Percentiles rank a stretch among this genome's conserved stretches.
phyloP scores from a whole-genome alignment of 495 filamentous ascomycete genomes.

The Neurospora sublineolata region DNA sequence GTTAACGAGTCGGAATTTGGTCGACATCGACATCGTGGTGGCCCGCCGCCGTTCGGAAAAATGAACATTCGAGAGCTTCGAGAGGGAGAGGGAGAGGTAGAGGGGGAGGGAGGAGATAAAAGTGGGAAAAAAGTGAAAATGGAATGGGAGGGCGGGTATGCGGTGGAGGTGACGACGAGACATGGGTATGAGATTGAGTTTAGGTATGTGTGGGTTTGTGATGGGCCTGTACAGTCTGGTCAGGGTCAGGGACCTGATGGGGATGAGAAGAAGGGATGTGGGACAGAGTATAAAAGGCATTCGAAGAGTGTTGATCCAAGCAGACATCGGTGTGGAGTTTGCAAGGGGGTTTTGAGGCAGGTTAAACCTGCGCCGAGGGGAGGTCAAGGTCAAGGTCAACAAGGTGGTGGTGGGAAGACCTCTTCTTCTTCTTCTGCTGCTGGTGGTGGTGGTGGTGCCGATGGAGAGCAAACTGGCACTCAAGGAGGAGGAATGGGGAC shows the following conservation, averaged over 20 bases:
- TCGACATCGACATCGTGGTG: not conserved
- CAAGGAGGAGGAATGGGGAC: not conserved
- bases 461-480: no score
- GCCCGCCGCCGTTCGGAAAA: not conserved
- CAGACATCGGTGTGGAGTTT: constrained; percentile 57
- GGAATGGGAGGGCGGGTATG: not conserved
- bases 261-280: constrained; percentile 36
- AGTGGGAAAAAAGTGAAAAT: no score
- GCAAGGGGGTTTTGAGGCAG: constrained; percentile 58
- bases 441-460: no score
- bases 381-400: constrained; percentile 3
- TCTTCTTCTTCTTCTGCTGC: no score
- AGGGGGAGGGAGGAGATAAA: no score
- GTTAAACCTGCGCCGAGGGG: constrained; percentile 65
- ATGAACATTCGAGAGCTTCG: not conserved
- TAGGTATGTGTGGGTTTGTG: constrained; percentile 81
- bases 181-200: constrained; percentile 80
- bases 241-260: not conserved
- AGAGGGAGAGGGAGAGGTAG: not conserved
- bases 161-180: constrained; percentile 69
- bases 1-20: not conserved
- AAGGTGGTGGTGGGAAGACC: not conserved
- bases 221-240: constrained; percentile 3
- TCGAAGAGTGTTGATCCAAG: constrained; percentile 65
- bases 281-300: constrained; percentile 60